These are phyloP conservation scores for Cicer judaicum DNA, from an alignment of 306 rosid genomes.

Conservation along the genomic window DNA sequence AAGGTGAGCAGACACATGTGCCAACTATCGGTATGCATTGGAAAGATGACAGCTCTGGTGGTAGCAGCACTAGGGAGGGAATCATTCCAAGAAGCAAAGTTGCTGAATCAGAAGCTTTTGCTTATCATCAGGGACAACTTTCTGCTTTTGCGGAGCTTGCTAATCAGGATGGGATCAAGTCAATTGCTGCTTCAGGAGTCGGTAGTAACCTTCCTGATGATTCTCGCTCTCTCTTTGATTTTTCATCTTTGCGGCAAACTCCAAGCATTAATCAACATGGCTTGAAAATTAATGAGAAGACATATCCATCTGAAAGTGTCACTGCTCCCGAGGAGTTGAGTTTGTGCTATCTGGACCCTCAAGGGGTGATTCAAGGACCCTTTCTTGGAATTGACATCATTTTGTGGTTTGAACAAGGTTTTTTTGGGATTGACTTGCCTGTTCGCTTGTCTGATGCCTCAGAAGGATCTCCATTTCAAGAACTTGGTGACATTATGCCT, in stretches of 20 bases:
- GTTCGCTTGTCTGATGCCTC: slow-evolving; percentile 69
- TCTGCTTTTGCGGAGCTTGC: slow-evolving; percentile 47
- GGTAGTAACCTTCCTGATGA: slow-evolving; percentile 48
- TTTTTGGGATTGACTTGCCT: slow-evolving; percentile 65
- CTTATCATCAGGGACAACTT: slow-evolving; percentile 43
- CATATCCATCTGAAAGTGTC: slow-evolving; percentile 45
- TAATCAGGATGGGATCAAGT: slow-evolving; percentile 40
- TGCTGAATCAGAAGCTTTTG: slow-evolving; percentile 45
- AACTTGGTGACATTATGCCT: slow-evolving; percentile 73
- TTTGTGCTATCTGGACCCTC: slow-evolving; percentile 77
- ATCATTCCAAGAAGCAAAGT: slow-evolving; percentile 37
- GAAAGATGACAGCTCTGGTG: slow-evolving; percentile 46
- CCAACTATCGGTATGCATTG: slow-evolving; percentile 29
- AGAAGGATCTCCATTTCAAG: slow-evolving; percentile 63
- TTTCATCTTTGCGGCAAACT: slow-evolving; percentile 49
- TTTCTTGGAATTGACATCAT: slow-evolving; percentile 77
- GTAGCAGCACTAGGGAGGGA: slow-evolving; percentile 35
- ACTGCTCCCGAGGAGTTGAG: slow-evolving; percentile 62
- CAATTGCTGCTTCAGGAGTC: slow-evolving; percentile 47
- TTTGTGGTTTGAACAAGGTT: slow-evolving; percentile 76
- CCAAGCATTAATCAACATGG: slow-evolving; percentile 48
- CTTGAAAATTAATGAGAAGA: slow-evolving; percentile 51
- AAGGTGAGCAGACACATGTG: slow-evolving; percentile 41
- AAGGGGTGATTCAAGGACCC: slow-evolving; percentile 72
- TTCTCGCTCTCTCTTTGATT: slow-evolving; percentile 52